Base-by-base conservation (phyloP, 495 filamentous ascomycete species). In the Pyrenula massariospora region DNA sequence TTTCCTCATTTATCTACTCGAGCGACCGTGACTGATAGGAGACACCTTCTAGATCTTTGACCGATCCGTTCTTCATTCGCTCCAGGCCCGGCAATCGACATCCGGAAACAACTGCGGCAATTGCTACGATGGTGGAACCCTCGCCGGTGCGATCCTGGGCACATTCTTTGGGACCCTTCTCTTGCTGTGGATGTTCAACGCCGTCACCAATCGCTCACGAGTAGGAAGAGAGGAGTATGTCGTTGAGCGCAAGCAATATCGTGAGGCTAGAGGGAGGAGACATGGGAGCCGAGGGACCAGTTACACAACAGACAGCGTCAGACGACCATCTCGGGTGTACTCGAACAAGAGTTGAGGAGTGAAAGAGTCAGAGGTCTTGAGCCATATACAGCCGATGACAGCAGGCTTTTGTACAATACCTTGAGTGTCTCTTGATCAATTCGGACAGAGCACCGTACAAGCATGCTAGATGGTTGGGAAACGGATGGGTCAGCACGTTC, bases 41-140 rank as follows among this genome's bases (percentile, higher is more conserved):
- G 5, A 8, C 31, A 42, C 5, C 31, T 42, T n/a, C 31, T 15
- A 42, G 31, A 42, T 42, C 15, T 15, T 42, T 15, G 31, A 42
- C 31, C 31, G 31, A 5, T 42, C 31, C 25, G 3, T 19, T 36
- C 52, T 51, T 42, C 22, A 22, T 47, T 31, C 31, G 60, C 60
- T 25, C 15, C 51, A 25, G n/a, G 23, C 51, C n/a, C 22, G 22
- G n/a, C 22, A 53, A 53, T 53, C 51, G 23, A 53, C 25, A 15
- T 24, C 22, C 19, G 10, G 12, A 53, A 22, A 19, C 51, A 8
- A 24, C 51, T 24, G 25, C 20, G 51, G 31, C 8, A 42, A 5
- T 8, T 42, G 31, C 15, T 42, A 42, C 15, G 31, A 42, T 15
- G 31, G 31, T 8, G 31, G 31, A 5, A 42, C 31, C 5, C 31